phyloP scores from a whole-genome alignment of 306 rosid species.

The Pyrus communis region DNA sequence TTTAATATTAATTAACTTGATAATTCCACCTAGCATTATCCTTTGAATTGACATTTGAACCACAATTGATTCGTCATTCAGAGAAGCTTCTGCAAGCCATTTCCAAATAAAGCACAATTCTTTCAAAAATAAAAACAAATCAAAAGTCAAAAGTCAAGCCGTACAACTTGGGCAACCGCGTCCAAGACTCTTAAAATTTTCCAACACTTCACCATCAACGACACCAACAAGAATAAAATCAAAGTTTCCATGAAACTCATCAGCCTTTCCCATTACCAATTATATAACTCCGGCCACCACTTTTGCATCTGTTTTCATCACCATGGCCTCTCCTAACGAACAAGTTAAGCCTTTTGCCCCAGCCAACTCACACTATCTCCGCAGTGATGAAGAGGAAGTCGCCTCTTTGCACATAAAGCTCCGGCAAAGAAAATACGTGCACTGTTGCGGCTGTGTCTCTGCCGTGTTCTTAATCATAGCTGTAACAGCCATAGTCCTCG shows the following conservation, averaged over 20 bases:
- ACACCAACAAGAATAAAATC: not conserved
- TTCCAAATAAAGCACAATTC: not conserved
- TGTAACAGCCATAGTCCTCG: slow-evolving; percentile 29
- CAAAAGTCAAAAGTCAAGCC: slow-evolving; percentile 9
- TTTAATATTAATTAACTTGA: too few species aligned
- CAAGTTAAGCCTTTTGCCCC: slow-evolving; percentile 37
- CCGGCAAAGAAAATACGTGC: slow-evolving; percentile 9
- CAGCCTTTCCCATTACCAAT: not conserved
- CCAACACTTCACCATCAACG: not conserved
- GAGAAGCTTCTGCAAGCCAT: slow-evolving; percentile 8
- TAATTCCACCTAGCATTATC: too few species aligned
- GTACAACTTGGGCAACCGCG: slow-evolving; percentile 10
- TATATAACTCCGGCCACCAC: slow-evolving; percentile 2
- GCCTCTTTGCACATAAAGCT: not conserved
- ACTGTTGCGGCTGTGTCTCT: slow-evolving; percentile 31
- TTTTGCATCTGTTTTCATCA: not conserved
- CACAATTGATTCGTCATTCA: not conserved
- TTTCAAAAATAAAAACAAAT: not conserved
- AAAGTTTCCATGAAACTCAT: not conserved
- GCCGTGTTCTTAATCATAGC: slow-evolving; percentile 34
- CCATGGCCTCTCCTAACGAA: slow-evolving; percentile 1
- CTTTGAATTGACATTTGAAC: not conserved
- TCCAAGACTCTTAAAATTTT: not conserved
- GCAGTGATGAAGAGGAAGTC: slow-evolving; percentile 14
- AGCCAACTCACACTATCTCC: not conserved